A percentile compares a stretch with the other conserved stretches of the same genome.
These are phyloP conservation scores for Hygrocybe punicea DNA, from an alignment of 768 basidiomycete species.

Conservation along the genomic window DNA sequence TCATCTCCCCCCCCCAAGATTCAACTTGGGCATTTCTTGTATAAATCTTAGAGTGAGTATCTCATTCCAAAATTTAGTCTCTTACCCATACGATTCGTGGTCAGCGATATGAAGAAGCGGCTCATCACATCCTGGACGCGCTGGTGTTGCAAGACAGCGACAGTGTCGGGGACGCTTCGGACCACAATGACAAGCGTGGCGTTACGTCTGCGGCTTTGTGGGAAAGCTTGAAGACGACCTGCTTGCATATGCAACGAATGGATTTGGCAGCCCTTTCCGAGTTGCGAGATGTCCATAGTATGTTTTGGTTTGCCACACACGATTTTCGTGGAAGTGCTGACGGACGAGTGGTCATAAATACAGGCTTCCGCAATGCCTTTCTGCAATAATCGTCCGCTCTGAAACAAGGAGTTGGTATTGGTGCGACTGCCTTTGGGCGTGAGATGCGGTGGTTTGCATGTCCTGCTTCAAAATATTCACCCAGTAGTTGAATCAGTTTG, in stretches of 20 bases:
- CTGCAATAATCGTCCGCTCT: not conserved
- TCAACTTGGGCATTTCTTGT: slow-evolving; percentile 90
- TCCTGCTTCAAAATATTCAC: too few species aligned
- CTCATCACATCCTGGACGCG: slow-evolving; percentile 83
- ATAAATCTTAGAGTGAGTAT: slow-evolving; percentile 74
- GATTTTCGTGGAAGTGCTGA: not conserved
- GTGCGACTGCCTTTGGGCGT: too few species aligned
- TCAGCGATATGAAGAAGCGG: slow-evolving; percentile 83
- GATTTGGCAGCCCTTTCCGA: slow-evolving; percentile 79
- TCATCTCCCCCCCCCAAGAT: slow-evolving; percentile 44
- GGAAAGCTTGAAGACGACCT: slow-evolving; percentile 83
- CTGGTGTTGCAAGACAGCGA: slow-evolving; percentile 87
- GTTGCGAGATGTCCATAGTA: slow-evolving; percentile 62
- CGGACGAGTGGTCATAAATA: not conserved
- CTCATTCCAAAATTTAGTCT: slow-evolving; percentile 2
- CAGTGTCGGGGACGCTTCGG: slow-evolving; percentile 48
- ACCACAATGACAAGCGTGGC: slow-evolving; percentile 54
- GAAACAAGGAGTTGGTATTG: too few species aligned
- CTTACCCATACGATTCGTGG: slow-evolving; percentile 4
- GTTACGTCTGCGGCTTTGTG: slow-evolving; percentile 78
- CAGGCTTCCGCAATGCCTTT: slow-evolving; percentile 35
- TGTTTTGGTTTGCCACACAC: slow-evolving; percentile 8
- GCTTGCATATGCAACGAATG: slow-evolving; percentile 71
- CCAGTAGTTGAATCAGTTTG: too few species aligned
- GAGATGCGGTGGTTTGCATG: too few species aligned